These are phyloP conservation scores for Globisporangium uncinulatum DNA, from an alignment of 352 stramenopile genomes.

Conservation along the genomic window DNA sequence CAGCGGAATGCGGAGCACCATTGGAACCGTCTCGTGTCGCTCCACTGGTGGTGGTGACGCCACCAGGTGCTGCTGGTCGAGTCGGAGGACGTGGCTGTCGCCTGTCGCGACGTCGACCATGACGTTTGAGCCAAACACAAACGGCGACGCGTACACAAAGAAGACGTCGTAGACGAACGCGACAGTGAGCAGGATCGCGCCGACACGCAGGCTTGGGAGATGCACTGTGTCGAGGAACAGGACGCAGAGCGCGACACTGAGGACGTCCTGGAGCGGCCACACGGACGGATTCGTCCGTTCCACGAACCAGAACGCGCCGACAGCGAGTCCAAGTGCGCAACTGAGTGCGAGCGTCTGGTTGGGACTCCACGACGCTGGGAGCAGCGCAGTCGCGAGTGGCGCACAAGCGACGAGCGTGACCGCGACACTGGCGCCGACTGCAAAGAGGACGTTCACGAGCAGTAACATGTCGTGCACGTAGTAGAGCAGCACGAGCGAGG, in stretches of 20 bases:
- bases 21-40: conserved; percentile 90
- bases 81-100: conserved; percentile 63
- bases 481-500: conserved; percentile 55
- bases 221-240: conserved; percentile 90
- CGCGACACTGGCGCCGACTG: conserved; percentile 35
- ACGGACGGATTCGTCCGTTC: conserved; percentile 44
- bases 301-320: conserved; percentile 53
- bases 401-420: conserved; percentile 41
- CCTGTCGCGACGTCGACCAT: conserved; percentile 94
- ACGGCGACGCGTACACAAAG: conserved; percentile 93
- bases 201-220: conserved; percentile 89
- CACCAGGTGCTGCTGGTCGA: conserved; percentile 53
- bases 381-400: conserved; percentile 14
- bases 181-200: conserved; percentile 81
- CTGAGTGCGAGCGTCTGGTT: conserved; percentile 9
- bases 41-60: conserved; percentile 27
- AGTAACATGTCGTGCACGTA: conserved; percentile 48
- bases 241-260: conserved; percentile 91
- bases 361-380: background rate
- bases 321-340: conserved; percentile 10
- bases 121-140: conserved; percentile 84
- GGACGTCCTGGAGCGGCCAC: conserved; percentile 90
- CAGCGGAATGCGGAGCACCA: conserved; percentile 78
- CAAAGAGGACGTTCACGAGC: conserved; percentile 53
- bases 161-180: conserved; percentile 96